These are phyloP conservation scores for Dactylellina parvicollis DNA, from an alignment of 2,329 filamentous ascomycete species.

Conservation along the genomic window DNA sequence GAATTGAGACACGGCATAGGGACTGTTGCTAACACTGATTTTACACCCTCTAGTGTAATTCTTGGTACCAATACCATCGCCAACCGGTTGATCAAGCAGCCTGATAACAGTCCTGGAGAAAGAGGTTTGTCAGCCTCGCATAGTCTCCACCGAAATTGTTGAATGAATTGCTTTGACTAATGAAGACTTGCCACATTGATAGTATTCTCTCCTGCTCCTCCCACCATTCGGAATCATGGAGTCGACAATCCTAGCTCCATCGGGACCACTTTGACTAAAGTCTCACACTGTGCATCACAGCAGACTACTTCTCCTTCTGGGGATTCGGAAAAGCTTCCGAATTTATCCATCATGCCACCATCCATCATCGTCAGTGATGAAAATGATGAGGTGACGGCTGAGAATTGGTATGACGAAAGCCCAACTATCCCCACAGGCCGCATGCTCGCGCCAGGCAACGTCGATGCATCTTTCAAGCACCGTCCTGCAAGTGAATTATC, in stretches of 20 bases:
- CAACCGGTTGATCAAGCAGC: neutral
- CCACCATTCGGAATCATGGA: neutral
- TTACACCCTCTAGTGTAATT: conserved; percentile 17
- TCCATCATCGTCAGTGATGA: neutral
- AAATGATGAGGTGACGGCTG: neutral
- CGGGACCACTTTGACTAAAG: conserved; percentile 28
- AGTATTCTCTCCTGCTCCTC: neutral
- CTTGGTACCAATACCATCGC: neutral
- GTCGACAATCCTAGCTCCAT: conserved; percentile 21
- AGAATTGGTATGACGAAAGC: neutral
- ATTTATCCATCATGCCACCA: neutral
- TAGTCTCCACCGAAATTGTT: neutral
- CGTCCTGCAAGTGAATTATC: neutral
- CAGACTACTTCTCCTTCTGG: neutral
- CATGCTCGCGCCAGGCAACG: neutral
- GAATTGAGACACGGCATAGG: neutral
- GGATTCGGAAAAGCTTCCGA: neutral
- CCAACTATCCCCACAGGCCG: neutral
- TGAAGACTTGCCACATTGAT: neutral
- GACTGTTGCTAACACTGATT: neutral
- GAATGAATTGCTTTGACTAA: conserved; percentile 12
- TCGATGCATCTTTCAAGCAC: neutral
- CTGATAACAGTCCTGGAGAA: neutral
- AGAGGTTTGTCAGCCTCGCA: conserved; percentile 18
- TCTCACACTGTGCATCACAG: neutral